Evolutionary conservation across 306 rosid species (phyloP).

Genomic region (Cicer chorassanicum): DNA sequence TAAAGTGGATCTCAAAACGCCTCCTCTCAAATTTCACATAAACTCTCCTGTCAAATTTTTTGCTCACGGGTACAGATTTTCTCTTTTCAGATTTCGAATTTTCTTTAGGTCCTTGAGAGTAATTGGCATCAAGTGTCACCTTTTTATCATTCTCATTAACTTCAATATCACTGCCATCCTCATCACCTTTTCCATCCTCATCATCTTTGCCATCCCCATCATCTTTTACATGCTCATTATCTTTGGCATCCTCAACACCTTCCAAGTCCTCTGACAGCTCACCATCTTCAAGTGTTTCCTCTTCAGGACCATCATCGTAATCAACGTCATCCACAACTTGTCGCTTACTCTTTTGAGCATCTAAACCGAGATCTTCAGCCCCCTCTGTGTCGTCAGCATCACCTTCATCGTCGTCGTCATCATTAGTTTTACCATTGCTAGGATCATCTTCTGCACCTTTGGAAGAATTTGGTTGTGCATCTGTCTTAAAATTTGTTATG

Average conservation of each 20-base stretch:
- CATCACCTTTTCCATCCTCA: conserved; percentile 41
- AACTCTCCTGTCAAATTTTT: conserved; percentile 57
- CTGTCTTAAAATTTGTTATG: conserved; percentile 53
- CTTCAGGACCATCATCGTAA: conserved; percentile 79
- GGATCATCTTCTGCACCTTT: conserved; percentile 54
- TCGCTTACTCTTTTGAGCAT: conserved; percentile 70
- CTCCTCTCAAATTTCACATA: conserved; percentile 62
- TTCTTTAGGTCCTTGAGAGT: conserved; percentile 39
- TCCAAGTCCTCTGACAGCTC: conserved; percentile 55
- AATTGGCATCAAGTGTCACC: conserved; percentile 41
- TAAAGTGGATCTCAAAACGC: conserved; percentile 78
- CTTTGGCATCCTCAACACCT: not conserved
- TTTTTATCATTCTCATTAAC: conserved; percentile 46
- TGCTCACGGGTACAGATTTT: conserved; percentile 24
- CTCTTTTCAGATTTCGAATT: conserved; percentile 34
- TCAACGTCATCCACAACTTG: conserved; percentile 84
- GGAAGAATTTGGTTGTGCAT: conserved; percentile 39
- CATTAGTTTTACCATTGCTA: conserved; percentile 36
- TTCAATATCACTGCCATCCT: conserved; percentile 54
- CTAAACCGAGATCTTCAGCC: conserved; percentile 75
- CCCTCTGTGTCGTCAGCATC: conserved; percentile 60
- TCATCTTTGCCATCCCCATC: not conserved
- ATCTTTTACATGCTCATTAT: conserved; percentile 2
- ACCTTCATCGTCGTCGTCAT: conserved; percentile 43
- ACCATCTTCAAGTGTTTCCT: conserved; percentile 51